These are phyloP conservation scores for Tylopilus sp. DNA, from an alignment of 768 basidiomycete species.

Conservation along the genomic window DNA sequence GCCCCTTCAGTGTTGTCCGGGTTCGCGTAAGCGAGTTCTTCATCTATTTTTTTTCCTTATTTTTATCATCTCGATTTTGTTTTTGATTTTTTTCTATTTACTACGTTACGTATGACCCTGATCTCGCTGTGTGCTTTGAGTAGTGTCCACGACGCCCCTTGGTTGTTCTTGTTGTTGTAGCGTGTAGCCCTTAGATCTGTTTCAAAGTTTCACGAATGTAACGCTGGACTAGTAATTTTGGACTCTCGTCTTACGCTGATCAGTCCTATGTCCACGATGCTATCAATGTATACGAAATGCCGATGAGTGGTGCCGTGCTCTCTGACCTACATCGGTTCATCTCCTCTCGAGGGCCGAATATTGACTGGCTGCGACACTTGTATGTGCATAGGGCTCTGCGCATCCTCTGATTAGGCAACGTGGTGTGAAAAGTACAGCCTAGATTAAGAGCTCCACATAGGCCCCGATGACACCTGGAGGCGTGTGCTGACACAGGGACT, in stretches of 20 bases:
- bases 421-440: too few species aligned
- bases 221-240: slow-evolving; percentile 1
- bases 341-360: too few species aligned
- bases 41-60: not conserved
- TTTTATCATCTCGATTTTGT: slow-evolving; percentile 11
- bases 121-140: not conserved
- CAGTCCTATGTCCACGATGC: not conserved
- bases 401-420: too few species aligned
- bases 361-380: too few species aligned
- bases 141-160: not conserved
- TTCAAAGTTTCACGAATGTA: not conserved
- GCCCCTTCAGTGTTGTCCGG: slow-evolving; percentile 46
- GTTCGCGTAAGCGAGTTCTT: slow-evolving; percentile 28
- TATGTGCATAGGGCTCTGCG: too few species aligned
- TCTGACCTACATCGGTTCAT: too few species aligned
- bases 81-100: slow-evolving; percentile 9
- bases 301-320: too few species aligned
- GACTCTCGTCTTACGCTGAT: not conserved
- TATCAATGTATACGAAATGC: too few species aligned
- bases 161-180: not conserved
- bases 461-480: too few species aligned
- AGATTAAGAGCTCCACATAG: too few species aligned
- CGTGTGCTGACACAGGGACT: too few species aligned
- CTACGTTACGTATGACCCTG: not conserved
- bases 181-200: slow-evolving; percentile 8